Evolutionary conservation across 257 asterid genomes (phyloP).

Genomic region (Datura wrightii): DNA sequence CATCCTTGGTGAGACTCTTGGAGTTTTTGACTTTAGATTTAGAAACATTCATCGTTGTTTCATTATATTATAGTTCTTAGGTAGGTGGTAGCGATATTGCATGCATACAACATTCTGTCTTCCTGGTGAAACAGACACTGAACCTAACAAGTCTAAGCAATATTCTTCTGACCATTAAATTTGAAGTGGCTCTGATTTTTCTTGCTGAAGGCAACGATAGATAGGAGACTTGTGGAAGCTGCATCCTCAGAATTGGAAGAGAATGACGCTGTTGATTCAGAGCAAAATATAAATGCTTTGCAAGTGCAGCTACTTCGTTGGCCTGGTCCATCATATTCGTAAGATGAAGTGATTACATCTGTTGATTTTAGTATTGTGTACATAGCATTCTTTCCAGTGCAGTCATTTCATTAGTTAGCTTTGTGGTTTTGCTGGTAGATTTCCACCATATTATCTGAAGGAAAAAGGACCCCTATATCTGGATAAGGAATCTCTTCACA

Average conservation of each 20-base stretch:
- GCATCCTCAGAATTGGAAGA: slow-evolving; percentile 49
- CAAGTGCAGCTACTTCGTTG: slow-evolving; percentile 52
- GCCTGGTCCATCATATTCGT: slow-evolving; percentile 79
- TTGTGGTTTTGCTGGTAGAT: slow-evolving; percentile 53
- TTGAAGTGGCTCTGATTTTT: slow-evolving; percentile 31
- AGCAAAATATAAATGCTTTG: slow-evolving; percentile 45
- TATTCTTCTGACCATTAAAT: slow-evolving; percentile 30
- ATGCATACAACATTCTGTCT: not conserved
- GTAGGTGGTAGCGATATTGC: not conserved
- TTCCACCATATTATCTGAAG: slow-evolving; percentile 52
- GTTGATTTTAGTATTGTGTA: not conserved
- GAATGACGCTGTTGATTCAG: slow-evolving; percentile 42
- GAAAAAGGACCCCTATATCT: slow-evolving; percentile 31
- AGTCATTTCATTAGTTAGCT: slow-evolving; percentile 25
- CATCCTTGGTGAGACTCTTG: slow-evolving; percentile 51
- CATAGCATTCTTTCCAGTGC: slow-evolving; percentile 1
- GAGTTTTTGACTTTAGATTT: not conserved
- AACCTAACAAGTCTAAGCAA: slow-evolving; percentile 21
- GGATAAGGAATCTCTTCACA: slow-evolving; percentile 38
- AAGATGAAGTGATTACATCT: slow-evolving; percentile 49
- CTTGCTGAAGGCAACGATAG: slow-evolving; percentile 60
- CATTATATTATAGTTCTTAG: slow-evolving; percentile 23
- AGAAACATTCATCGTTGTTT: not conserved
- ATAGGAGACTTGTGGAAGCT: slow-evolving; percentile 43
- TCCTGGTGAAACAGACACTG: slow-evolving; percentile 12